A percentile compares a stretch with the other conserved stretches of the same genome.
Conservation (phyloP, 2,329 filamentous ascomycete species). For the Beauveria australis region DNA sequence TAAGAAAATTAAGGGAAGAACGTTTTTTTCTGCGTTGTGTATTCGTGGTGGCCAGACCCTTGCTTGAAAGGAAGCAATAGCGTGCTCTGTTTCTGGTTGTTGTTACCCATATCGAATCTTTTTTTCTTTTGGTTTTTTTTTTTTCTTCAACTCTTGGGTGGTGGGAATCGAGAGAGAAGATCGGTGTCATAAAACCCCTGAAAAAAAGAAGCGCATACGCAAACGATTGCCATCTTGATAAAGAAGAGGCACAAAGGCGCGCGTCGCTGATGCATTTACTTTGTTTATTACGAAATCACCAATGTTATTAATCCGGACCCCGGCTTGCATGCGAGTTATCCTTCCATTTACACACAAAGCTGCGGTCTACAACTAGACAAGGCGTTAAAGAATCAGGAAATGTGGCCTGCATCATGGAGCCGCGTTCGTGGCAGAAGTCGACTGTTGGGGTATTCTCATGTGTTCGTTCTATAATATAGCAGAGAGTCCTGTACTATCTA, state of each 20-base stretch:
- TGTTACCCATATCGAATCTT: constrained; percentile 2
- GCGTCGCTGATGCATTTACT: constrained; percentile 12
- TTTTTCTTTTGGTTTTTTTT: neutral
- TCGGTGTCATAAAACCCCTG: neutral
- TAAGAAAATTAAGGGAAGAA: neutral
- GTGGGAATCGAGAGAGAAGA: neutral
- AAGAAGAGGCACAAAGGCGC: constrained; percentile 4
- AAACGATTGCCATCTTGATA: neutral
- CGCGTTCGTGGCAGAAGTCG: no score
- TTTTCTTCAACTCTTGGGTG: neutral
- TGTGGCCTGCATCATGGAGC: no score
- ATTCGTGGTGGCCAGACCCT: neutral
- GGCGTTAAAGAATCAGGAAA: no score
- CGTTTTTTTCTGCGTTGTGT: neutral
- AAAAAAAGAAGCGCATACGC: neutral
- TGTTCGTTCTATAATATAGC: no score
- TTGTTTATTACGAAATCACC: constrained; percentile 10
- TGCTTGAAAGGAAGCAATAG: neutral
- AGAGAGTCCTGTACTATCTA: neutral
- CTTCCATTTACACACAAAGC: no score
- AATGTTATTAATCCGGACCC: neutral
- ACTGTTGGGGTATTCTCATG: no score
- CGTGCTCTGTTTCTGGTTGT: constrained; percentile 2
- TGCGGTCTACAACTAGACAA: no score
- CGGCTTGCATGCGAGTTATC: no score